Evolutionary conservation across 768 basidiomycete species (phyloP), one percentile per base, ranked within the genome.

Genomic region (Tephrocybe sp.): DNA sequence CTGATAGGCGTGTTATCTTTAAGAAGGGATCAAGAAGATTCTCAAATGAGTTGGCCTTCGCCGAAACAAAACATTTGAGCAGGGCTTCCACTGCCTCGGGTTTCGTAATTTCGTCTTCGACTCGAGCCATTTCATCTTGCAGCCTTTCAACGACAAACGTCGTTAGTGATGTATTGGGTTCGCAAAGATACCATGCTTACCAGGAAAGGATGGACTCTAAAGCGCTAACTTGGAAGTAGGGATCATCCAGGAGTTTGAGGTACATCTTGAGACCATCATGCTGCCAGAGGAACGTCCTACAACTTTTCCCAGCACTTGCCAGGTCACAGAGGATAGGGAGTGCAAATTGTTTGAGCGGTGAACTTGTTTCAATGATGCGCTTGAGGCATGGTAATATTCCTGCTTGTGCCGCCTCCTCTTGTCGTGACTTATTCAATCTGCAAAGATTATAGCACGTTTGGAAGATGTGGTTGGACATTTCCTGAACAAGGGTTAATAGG

Each of bases 361-460:
- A 97, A 53, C 82, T 88, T 5, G 84, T 86, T 62, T 86, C 82
- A 57, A 97, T 92, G 48, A 98, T 88, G 5, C 85, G 83, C 67
- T 93, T 90, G 36, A 99, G 78, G 58, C 89, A 83, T 2, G 97
- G 95, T 20, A 99, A 85, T 51, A 97, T 92, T 10, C 95, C 96
- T 7, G 92, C 92, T 62, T 94, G 88, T 1, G 95, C 96, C 11
- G 97, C 94, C 67, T 98, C 97, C 68, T 98, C 97, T 66, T 98
- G 96, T 45, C 97, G 77, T 2, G 84, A 82, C 69, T 97, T 97
- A 70, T 95, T 95, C 53, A 99, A 73, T 5, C 95, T 84, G 65
- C 95, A 98, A 14, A 99, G 85, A 59, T 96, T 96, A 74, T 92
- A 98, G 62, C 95, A 92, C 2, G 94, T 93, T 69, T 97, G 95